These are phyloP conservation scores for Prunus yedoensis DNA, from an alignment of 331 rosid species.

Conservation along the genomic window DNA sequence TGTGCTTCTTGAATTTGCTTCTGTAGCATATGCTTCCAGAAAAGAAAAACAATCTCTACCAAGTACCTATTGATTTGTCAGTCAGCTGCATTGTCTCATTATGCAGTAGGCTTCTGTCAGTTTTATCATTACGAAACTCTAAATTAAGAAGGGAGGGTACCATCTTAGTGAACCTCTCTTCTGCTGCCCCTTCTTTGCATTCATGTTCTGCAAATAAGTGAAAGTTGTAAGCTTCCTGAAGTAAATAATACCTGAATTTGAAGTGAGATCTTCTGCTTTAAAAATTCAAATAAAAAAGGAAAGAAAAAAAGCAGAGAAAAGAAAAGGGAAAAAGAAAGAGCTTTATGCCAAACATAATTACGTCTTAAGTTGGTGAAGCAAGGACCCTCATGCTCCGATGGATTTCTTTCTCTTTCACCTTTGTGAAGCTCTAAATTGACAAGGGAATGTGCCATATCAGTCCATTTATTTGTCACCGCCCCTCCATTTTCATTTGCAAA, in stretches of 20 bases:
- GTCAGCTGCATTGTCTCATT: not conserved
- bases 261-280: too few relatives aligned
- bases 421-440: constrained; percentile 1
- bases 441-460: not conserved
- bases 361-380: constrained; percentile 1
- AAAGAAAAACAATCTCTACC: not conserved
- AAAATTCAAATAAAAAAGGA: too few relatives aligned
- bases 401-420: not conserved
- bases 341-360: not conserved
- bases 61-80: constrained; percentile 1
- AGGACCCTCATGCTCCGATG: not conserved
- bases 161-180: too few relatives aligned
- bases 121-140: not conserved
- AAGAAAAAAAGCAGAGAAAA: too few relatives aligned
- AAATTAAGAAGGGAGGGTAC: not conserved
- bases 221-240: too few relatives aligned
- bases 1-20: not conserved
- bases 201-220: too few relatives aligned
- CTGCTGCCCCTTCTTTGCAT: too few relatives aligned
- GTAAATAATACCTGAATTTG: too few relatives aligned
- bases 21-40: not conserved
- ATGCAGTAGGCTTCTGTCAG: not conserved
- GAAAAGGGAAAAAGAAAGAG: too few relatives aligned
- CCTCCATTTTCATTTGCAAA: not conserved
- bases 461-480: not conserved